Base-by-base conservation (phyloP, 1,284 basidiomycete species). In the Malassezia sympodialis region DNA sequence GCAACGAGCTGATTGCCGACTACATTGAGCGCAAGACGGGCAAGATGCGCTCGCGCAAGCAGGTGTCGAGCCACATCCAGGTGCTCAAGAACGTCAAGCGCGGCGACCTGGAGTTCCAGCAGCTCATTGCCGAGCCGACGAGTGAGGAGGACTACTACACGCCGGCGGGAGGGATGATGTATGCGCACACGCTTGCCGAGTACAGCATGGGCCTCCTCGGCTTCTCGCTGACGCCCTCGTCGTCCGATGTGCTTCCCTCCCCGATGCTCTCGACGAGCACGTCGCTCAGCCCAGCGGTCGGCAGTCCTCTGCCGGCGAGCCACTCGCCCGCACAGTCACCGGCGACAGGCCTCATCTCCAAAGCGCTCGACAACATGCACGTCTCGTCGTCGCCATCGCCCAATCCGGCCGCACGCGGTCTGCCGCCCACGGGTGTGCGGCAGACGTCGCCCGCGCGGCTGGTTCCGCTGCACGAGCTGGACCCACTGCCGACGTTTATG, bases 1-100 rank as follows among this genome's bases (percentile, higher is more conserved):
- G 79, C n/a, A 80, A 80, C 65, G 79, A 80, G 63, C 75, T 80
- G 41, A 79, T 80, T 60, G 78, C 76, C 24, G 75, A 78, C 56
- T 79, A 79, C 58, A 78, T 79, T 46, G 68, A 76, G 21, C 72
- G 78, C 34, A 75, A 76, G 53, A 79, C 78, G 4, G 75, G 68
- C 57, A 70, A 72, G 59, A 54, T 57, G 31, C 65, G 73, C 30
- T 68, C 67, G 26, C 63, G 73, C 30, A 75, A 75, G 59, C 73
- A 75, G 54, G 72, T 75, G 43, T 74, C 72, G 48, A 72, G 69
- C 55, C 73, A 75, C 44, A 75, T 75, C 24, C 73, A 75, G 58
- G 73, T 75, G 28, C 65, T 75, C 68, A 61, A 75, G 67, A 60
- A 69, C 59, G 65, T 76, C 42, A 65, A 72, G 50, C 73, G 72